Evolutionary conservation across 1,284 basidiomycete species (phyloP), one percentile per base, ranked within the genome.

Genomic region (Coniferiporia sulphurascens): DNA sequence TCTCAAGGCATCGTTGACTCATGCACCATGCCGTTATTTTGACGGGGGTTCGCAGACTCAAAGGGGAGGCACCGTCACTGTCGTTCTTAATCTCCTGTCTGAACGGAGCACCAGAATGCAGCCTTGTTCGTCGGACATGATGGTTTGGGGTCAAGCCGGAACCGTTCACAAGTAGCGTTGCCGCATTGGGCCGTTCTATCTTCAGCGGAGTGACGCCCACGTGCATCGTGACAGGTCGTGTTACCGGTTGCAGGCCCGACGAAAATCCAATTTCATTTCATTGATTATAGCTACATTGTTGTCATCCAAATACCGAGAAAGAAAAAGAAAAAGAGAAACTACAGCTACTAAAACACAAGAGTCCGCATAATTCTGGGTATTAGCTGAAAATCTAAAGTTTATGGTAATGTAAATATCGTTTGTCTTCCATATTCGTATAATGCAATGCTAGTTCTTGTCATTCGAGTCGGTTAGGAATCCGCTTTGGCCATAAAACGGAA

Each of bases 401-500:
- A 2, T 8, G 38, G 7, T 41, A 41, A 12, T 41, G 38, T 41
- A 41, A 12, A 3, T 41, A 12, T 12, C 15, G 3, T 41, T 10
- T 8, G 38, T 41, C 15, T 15, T 41, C 38, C 9, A 41, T 41
- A 41, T 12, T 3, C 38, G 15, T 15, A 41, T 10, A 41, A 41
- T 12, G 27, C 9, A 15, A 41, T 41, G 38, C 15, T 41, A 41
- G 3, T 41, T 41, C 38, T 41, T 41, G 38, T 41, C 38, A n/a
- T 46, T 19, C 19, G 27, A 56, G 22, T 22, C 32, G 44, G 58
- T 56, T 54, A 79, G 65, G 70, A 87, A 84, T 59, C 79, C 80
- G 62, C 83, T 78, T 67, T 82, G 80, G 71, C 88, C 86, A 72
- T 92, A 92, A 59, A 90, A 70, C 32, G 82, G 79, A 46, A 87